Percentiles rank a stretch among this genome's conserved stretches.
Evolutionary conservation across 495 filamentous ascomycete genomes (phyloP).

Genomic region (Daldinia childiae): DNA sequence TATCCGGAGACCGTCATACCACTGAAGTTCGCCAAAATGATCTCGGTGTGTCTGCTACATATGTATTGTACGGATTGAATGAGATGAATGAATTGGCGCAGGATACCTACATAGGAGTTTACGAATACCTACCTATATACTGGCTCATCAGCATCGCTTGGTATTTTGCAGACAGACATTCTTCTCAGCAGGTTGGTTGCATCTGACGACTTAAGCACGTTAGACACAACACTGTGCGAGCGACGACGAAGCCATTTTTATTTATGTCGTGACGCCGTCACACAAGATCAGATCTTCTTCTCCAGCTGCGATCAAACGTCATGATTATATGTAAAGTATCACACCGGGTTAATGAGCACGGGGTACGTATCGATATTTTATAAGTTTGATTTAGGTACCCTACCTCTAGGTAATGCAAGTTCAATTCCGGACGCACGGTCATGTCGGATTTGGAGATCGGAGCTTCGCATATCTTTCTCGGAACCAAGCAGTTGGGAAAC

Average conservation of each 20-base stretch:
- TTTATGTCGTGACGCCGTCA: neutral
- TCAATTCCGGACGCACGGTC: neutral
- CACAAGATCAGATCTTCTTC: neutral
- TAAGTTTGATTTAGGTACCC: neutral
- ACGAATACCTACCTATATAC: too few species aligned
- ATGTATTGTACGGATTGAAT: neutral
- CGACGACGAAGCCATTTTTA: neutral
- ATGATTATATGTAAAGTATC: neutral
- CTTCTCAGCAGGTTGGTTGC: neutral
- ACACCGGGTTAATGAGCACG: neutral
- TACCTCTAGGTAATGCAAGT: neutral
- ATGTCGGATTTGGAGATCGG: constrained; percentile 4
- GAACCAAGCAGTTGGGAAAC: constrained; percentile 16
- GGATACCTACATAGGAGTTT: neutral
- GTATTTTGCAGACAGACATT: neutral
- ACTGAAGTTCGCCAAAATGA: constrained; percentile 8
- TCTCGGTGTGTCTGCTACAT: neutral
- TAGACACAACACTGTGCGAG: neutral
- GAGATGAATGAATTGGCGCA: neutral
- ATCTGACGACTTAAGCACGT: neutral
- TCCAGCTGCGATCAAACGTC: neutral
- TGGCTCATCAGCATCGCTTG: neutral
- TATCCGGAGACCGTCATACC: constrained; percentile 22
- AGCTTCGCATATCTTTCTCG: constrained; percentile 7
- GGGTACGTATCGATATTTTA: neutral